A percentile compares a stretch with the other conserved stretches of the same genome.
These are phyloP conservation scores for Phoma sp. DNA, from an alignment of 2,329 filamentous ascomycete species.

Conservation along the genomic window DNA sequence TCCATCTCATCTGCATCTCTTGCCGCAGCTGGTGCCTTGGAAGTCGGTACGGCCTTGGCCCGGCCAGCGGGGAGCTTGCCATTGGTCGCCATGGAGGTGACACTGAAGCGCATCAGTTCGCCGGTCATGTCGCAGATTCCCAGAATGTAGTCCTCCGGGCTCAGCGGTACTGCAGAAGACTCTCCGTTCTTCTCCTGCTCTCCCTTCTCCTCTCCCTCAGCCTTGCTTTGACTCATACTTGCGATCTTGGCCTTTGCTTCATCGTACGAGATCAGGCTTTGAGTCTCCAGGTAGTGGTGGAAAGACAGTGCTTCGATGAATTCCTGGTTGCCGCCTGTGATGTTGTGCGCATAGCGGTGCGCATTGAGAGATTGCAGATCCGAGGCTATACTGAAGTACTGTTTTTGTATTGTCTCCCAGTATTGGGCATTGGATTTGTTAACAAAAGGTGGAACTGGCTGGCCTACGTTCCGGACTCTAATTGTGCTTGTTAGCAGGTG, in stretches of 20 bases:
- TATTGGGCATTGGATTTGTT: conserved; percentile 73
- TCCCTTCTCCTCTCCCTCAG: conserved; percentile 1
- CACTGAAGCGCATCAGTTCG: conserved; percentile 96
- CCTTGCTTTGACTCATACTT: conserved; percentile 42
- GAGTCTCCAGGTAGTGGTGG: conserved; percentile 81
- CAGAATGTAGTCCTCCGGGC: conserved; percentile 84
- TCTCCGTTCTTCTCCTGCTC: neutral
- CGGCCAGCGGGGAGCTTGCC: conserved; percentile 59
- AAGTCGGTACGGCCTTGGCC: conserved; percentile 23
- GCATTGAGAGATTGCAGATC: conserved; percentile 83
- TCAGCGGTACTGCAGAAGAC: conserved; percentile 66
- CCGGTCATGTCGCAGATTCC: conserved; percentile 94
- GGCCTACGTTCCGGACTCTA: conserved; percentile 68
- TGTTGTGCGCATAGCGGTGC: conserved; percentile 79
- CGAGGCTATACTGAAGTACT: conserved; percentile 71
- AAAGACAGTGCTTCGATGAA: conserved; percentile 93
- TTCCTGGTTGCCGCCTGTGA: conserved; percentile 86
- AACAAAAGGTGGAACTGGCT: conserved; percentile 72
- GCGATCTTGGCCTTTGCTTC: conserved; percentile 59
- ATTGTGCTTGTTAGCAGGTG: conserved; percentile 13
- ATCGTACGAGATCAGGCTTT: conserved; percentile 73
- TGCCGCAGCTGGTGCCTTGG: conserved; percentile 21
- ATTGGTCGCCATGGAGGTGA: conserved; percentile 81
- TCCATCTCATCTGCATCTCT: conserved; percentile 45
- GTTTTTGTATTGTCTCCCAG: conserved; percentile 72